phyloP scores from a whole-genome alignment of 495 filamentous ascomycete genomes.

The Hyaloscypha bicolor region DNA sequence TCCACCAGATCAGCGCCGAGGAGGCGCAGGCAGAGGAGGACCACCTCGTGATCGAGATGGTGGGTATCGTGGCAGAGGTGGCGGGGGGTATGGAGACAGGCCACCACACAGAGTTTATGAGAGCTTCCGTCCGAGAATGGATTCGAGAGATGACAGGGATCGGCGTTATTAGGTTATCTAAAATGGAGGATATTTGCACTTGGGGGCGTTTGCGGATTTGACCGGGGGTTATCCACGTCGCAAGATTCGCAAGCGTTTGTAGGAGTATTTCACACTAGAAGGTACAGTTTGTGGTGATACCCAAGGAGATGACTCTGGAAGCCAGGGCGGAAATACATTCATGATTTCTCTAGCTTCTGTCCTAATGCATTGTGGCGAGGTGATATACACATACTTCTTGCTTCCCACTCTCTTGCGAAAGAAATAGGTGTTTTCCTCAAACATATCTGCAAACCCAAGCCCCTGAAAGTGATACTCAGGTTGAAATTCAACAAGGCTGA shows the following conservation, averaged over 20 bases:
- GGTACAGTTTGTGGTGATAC: conserved; percentile 15
- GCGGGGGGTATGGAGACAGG: conserved; percentile 10
- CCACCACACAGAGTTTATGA: conserved; percentile 15
- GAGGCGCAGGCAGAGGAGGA: conserved; percentile 10
- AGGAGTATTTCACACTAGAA: background rate
- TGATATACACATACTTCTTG: background rate
- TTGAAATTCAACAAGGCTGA: conserved; percentile 6
- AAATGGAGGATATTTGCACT: background rate
- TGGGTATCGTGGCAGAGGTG: conserved; percentile 19
- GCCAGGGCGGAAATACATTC: background rate
- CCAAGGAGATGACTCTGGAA: conserved; percentile 4
- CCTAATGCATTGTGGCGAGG: too few relatives aligned
- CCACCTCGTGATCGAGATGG: conserved; percentile 11
- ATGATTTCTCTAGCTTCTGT: background rate
- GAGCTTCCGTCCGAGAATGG: conserved; percentile 15
- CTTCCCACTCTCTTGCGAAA: background rate
- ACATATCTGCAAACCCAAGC: background rate
- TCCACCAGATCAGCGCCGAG: conserved; percentile 33
- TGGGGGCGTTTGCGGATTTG: conserved; percentile 1
- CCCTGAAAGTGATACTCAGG: background rate
- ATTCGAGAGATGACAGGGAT: conserved; percentile 2
- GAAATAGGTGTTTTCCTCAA: too few relatives aligned
- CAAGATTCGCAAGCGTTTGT: background rate
- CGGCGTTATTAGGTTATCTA: background rate
- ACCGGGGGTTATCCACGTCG: background rate